Evolutionary conservation across 805 yeast species (phyloP), one percentile per base, ranked within the genome.

Genomic region (Candida krabiensis): DNA sequence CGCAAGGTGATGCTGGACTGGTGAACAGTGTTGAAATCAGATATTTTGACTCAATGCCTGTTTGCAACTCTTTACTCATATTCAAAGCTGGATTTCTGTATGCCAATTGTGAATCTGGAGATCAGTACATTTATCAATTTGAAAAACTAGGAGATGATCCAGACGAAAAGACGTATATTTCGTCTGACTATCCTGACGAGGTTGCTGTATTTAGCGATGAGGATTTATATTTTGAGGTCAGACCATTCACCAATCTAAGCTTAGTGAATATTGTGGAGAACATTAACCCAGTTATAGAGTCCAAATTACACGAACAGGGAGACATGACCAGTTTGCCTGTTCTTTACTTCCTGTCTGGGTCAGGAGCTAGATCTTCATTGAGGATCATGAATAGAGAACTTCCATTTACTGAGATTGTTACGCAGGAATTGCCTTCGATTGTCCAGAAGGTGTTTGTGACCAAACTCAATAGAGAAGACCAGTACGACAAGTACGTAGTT

Each of bases 11-110:
- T 14, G 53, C 57, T 0, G 65, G 66, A 1, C 51, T 54, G 9
- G 70, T 73, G 6, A 64, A 66, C 2, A 50, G 60, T 2, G 53
- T 83, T 8, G 55, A 66, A n/a, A 68, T 84, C 11, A 67, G 76
- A 12, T 89, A 84, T 52, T 90, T 91, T 60, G 96, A 86, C 54
- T 73, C 95, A 0, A 70, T 86, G 24, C 85, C 89, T 2, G 58
- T 72, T 1, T 73, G 85, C 18, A 66, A 69, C 15, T 56, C 71
- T 4, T 50, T 91, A 9, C 66, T 71, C 27, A 77, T 91, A 28
- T 70, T 89, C 45, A 82, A 75, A 46, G 73, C 85, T 5, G 99
- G 98, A 0, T 84, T 79, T 47, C 51, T 91, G 25, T 86, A 78
- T 56, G 84, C 83, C 1, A 80, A 81, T 44, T 65, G 79, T 7